Conservation (phyloP, 1,284 basidiomycete genomes). For the Ceratobasidium sp. region DNA sequence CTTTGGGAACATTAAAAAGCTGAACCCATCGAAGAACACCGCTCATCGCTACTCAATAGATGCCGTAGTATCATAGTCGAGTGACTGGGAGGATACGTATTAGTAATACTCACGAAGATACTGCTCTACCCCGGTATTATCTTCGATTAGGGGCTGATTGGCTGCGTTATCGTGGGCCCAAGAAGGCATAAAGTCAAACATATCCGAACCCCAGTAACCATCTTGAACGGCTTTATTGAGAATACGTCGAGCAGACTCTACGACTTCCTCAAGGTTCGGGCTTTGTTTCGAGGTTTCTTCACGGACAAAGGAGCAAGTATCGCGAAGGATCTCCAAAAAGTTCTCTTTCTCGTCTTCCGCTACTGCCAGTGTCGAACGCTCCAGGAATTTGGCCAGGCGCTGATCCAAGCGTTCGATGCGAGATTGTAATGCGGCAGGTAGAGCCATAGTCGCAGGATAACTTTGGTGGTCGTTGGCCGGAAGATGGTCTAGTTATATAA, state of each 20-base stretch:
- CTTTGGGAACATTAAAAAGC: not conserved
- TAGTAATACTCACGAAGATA: not conserved
- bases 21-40: too few relatives aligned
- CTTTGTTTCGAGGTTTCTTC: not conserved
- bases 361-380: not conserved
- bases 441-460: not conserved
- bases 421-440: not conserved
- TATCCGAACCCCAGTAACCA: not conserved
- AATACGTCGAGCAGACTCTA: not conserved
- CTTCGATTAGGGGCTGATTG: constrained; percentile 19
- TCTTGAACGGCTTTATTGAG: constrained; percentile 4
- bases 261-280: constrained; percentile 12
- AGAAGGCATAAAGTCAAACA: constrained; percentile 39
- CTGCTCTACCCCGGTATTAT: not conserved
- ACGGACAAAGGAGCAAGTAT: constrained; percentile 24
- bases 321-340: constrained; percentile 15
- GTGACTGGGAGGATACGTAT: too few relatives aligned
- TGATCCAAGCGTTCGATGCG: not conserved
- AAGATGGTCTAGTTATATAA: too few relatives aligned
- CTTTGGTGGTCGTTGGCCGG: too few relatives aligned
- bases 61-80: too few relatives aligned
- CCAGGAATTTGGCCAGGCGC: not conserved
- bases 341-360: not conserved
- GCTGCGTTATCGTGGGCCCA: constrained; percentile 26
- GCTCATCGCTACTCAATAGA: too few relatives aligned